Percentiles rank a stretch among this genome's conserved stretches.
Evolutionary conservation across 2,329 filamentous ascomycete species (phyloP).

Genomic region (Bipolaris bicolor): DNA sequence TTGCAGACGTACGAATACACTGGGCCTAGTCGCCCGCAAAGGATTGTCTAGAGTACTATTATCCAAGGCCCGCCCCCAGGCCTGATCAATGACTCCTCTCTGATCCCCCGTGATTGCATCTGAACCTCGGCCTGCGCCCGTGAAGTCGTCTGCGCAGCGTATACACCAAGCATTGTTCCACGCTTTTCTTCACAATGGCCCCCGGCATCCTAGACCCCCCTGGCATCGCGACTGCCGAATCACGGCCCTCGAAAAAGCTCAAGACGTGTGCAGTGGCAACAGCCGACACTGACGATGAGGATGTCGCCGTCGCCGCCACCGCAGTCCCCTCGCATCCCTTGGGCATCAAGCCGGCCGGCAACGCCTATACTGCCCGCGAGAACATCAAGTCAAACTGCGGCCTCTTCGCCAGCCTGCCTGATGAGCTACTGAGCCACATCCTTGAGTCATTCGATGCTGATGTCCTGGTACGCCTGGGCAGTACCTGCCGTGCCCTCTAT

Average conservation of each 20-base stretch:
- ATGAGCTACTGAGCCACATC: conserved; percentile 78
- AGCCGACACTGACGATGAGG: conserved; percentile 30
- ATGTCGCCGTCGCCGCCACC: conserved; percentile 55
- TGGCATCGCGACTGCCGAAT: conserved; percentile 33
- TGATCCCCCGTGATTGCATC: conserved; percentile 10
- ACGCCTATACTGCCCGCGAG: conserved; percentile 70
- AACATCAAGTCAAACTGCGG: conserved; percentile 74
- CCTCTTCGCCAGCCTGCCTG: conserved; percentile 70
- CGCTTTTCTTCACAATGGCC: conserved; percentile 35
- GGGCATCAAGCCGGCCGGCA: conserved; percentile 84
- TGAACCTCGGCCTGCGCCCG: conserved; percentile 11
- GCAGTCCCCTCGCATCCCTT: conserved; percentile 80
- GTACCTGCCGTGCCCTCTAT: conserved; percentile 83
- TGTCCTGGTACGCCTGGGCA: conserved; percentile 69
- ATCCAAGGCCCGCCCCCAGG: conserved; percentile 3
- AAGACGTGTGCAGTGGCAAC: conserved; percentile 35
- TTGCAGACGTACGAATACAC: conserved; percentile 6
- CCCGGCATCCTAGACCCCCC: conserved; percentile 41
- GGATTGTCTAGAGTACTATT: neutral
- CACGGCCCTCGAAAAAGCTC: conserved; percentile 45
- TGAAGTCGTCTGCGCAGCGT: conserved; percentile 9
- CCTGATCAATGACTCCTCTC: conserved; percentile 20
- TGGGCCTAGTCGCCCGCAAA: conserved; percentile 1
- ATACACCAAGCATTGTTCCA: conserved; percentile 13
- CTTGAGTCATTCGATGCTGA: conserved; percentile 74